These are phyloP conservation scores for Kwoniella dejecticola DNA, from an alignment of 768 basidiomycete species.

Conservation along the genomic window DNA sequence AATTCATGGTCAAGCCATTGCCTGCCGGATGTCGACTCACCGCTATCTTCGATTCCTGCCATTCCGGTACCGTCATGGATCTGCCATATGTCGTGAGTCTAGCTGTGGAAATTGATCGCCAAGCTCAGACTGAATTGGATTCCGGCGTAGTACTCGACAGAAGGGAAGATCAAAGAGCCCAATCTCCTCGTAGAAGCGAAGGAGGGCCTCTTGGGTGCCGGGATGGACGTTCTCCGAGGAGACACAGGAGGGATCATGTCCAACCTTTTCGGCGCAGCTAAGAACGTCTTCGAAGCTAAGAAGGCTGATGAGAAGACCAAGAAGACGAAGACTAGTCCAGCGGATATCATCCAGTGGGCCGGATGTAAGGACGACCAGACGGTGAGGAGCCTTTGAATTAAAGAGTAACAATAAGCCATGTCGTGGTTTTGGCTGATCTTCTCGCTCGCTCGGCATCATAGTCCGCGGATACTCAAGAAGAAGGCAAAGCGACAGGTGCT, in stretches of 20 bases:
- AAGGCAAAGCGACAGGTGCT: conserved; percentile 59
- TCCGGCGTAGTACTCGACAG: conserved; percentile 70
- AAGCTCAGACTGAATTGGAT: background rate
- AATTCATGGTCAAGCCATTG: conserved; percentile 72
- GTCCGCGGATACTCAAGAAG: conserved; percentile 59
- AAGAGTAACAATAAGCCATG: background rate
- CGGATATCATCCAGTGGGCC: conserved; percentile 66
- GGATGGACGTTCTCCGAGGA: conserved; percentile 63
- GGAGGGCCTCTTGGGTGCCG: conserved; percentile 74
- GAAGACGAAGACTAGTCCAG: conserved; percentile 68
- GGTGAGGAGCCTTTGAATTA: conserved; percentile 19
- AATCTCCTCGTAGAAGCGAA: conserved; percentile 83
- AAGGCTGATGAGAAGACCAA: conserved; percentile 64
- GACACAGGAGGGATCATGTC: conserved; percentile 31
- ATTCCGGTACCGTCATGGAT: conserved; percentile 63
- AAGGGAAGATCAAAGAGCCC: conserved; percentile 92
- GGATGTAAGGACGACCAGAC: conserved; percentile 59
- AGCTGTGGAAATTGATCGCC: background rate
- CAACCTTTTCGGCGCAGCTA: conserved; percentile 67
- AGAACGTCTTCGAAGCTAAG: conserved; percentile 68
- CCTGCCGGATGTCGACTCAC: conserved; percentile 88
- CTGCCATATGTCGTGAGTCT: conserved; percentile 53
- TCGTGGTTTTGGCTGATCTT: background rate
- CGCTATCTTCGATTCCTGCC: conserved; percentile 57
- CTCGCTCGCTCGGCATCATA: background rate